Evolutionary conservation across 2,329 filamentous ascomycete genomes (phyloP), one percentile per base, ranked within the genome.

Genomic region (Penicillium sclerotigenum): DNA sequence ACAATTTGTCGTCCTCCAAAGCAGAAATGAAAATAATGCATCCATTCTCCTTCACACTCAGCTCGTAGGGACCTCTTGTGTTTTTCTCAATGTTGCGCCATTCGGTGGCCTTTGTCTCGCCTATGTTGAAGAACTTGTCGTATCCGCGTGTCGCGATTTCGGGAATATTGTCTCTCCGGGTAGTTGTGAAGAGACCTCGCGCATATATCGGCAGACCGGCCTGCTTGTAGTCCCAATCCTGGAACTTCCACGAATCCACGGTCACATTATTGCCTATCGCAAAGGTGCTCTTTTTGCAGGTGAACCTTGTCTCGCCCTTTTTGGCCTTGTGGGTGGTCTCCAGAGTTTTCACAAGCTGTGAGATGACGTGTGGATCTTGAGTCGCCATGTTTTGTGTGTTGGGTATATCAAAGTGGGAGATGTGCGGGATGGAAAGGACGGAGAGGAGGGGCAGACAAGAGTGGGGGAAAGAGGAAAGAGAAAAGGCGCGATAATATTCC

Each of bases 1-100:
- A 80, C 10, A 99, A 79, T 1, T 90, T 91, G 34, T 85, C 92
- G 67, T 97, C 92, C 67, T 95, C 90, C 22, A 99, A 80, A 14
- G 92, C 94, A 16, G 91, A 88, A 42, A 99, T 86, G 78, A 99
- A 99, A 65, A 99, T 97, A 74, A 99, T 99, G 74, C 94, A 99
- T n/a, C 94, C 94, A 68, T 99, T 99, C 75, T 99, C 94, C 77
- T 99, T 99, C 50, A 97, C 85, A 56, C 91, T 97, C 54, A 99
- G 79, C 75, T 99, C 94, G 67, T 97, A 99, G 0, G 94, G 94
- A 0, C 91, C 91, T 61, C 84, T 79, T 0, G 94, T 97, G 54
- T 88, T 82, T 28, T 76, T 75, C 69, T 88, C 80, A 58, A 99
- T 90, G 68, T 88, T 89, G 16, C 79, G 73, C 94, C 94, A 99